phyloP scores from a whole-genome alignment of 768 basidiomycete species.

The Termitomyces sp. region DNA sequence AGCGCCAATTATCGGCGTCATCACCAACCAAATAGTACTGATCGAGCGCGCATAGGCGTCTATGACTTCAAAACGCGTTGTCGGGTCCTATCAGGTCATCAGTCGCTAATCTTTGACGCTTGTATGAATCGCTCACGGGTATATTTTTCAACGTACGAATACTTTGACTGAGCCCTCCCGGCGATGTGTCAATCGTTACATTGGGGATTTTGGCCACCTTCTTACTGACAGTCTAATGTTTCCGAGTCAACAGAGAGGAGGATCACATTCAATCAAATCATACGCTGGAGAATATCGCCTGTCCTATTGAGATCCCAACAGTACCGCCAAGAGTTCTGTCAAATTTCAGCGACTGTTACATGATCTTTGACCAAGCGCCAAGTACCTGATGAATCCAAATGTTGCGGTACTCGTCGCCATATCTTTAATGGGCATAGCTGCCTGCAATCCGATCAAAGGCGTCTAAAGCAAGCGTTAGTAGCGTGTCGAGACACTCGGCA shows the following conservation, averaged over 20 bases:
- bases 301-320: slow-evolving; percentile 67
- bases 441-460: slow-evolving; percentile 71
- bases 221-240: slow-evolving; percentile 26
- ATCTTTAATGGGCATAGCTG: slow-evolving; percentile 82
- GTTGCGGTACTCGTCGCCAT: slow-evolving; percentile 79
- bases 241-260: slow-evolving; percentile 1
- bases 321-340: slow-evolving; percentile 68
- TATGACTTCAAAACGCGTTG: slow-evolving; percentile 40
- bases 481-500: background rate
- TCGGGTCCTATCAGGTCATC: slow-evolving; percentile 34
- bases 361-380: background rate
- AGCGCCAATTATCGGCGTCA: slow-evolving; percentile 49
- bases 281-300: slow-evolving; percentile 63
- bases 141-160: slow-evolving; percentile 40
- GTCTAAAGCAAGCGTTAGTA: slow-evolving; percentile 28
- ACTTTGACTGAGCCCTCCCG: slow-evolving; percentile 38
- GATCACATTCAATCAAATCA: slow-evolving; percentile 11
- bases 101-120: background rate
- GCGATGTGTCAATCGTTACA: slow-evolving; percentile 31
- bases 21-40: slow-evolving; percentile 58
- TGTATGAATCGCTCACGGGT: slow-evolving; percentile 23
- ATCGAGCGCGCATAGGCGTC: slow-evolving; percentile 63
- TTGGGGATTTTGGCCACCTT: slow-evolving; percentile 33
- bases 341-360: slow-evolving; percentile 1
- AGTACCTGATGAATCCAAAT: slow-evolving; percentile 63